A percentile compares a stretch with the other conserved stretches of the same genome.
phyloP scores from a whole-genome alignment of 2,329 filamentous ascomycete species.

The Plectosphaerella plurivora region DNA sequence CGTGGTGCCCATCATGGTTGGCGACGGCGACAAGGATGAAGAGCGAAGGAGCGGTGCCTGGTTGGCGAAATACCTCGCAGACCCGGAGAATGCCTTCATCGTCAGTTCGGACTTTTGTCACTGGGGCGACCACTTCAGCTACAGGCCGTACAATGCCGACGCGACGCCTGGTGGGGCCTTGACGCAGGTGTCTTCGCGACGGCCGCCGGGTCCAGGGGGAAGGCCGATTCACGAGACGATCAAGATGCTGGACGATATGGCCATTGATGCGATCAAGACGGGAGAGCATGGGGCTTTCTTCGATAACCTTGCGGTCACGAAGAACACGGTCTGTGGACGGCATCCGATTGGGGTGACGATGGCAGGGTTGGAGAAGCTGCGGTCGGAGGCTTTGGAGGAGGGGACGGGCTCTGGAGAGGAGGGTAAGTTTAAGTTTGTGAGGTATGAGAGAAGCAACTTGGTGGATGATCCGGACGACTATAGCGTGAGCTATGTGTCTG shows the following conservation, averaged over 20 bases:
- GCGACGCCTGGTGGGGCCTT: constrained; percentile 22
- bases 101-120: constrained; percentile 96
- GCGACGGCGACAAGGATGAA: constrained; percentile 60
- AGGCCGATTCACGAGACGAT: constrained; percentile 80
- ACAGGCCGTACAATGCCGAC: constrained; percentile 67
- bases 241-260: constrained; percentile 69
- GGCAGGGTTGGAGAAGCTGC: constrained; percentile 73
- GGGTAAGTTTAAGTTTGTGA: constrained; percentile 69
- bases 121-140: constrained; percentile 82
- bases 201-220: constrained; percentile 24
- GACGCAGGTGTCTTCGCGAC: not conserved
- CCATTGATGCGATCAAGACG: constrained; percentile 79
- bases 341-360: constrained; percentile 93
- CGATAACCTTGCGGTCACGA: constrained; percentile 63
- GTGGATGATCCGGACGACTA: constrained; percentile 65
- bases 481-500: constrained; percentile 93
- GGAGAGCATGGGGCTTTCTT: constrained; percentile 70
- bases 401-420: constrained; percentile 18
- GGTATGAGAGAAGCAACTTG: constrained; percentile 82
- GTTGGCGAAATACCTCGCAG: constrained; percentile 73
- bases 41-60: constrained; percentile 66
- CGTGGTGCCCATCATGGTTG: constrained; percentile 82
- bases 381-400: constrained; percentile 22
- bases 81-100: constrained; percentile 75
- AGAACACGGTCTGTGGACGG: constrained; percentile 89